phyloP scores from a whole-genome alignment of 148 eudicot species.

The Silene latifolia region DNA sequence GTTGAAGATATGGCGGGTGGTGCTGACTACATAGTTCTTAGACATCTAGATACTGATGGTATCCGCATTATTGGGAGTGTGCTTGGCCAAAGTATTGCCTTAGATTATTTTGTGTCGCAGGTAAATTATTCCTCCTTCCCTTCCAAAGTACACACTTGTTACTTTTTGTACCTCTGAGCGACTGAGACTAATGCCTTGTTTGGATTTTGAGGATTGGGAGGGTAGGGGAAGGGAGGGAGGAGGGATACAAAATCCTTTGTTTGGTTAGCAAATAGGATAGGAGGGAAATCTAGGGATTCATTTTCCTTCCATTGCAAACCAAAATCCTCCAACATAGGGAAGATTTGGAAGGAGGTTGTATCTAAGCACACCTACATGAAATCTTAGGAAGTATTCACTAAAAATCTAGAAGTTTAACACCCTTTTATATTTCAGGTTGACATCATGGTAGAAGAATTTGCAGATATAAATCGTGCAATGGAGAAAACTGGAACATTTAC shows the following conservation, averaged over 20 bases:
- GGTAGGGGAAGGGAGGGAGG: too few species aligned
- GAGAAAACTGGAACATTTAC: conserved; percentile 90
- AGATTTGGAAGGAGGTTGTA: too few species aligned
- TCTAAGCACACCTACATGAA: not conserved
- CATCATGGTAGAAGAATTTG: conserved; percentile 84
- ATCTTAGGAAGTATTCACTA: not conserved
- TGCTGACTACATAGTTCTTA: conserved; percentile 74
- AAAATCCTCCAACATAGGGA: too few species aligned
- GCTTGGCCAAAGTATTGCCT: conserved; percentile 93
- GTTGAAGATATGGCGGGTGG: conserved; percentile 90
- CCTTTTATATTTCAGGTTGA: conserved; percentile 57
- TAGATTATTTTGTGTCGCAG: conserved; percentile 92
- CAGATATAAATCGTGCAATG: conserved; percentile 85
- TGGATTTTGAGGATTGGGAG: not conserved
- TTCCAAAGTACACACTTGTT: not conserved
- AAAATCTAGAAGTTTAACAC: not conserved
- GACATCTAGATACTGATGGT: conserved; percentile 70
- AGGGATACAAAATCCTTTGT: too few species aligned
- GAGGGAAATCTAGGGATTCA: too few species aligned
- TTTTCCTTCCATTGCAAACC: too few species aligned
- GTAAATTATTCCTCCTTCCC: conserved; percentile 27
- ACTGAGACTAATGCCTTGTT: not conserved
- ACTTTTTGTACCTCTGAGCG: not conserved
- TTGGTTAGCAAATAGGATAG: too few species aligned
- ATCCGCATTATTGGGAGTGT: conserved; percentile 90